These are phyloP conservation scores for Ceratocystis cacaofunesta DNA, from an alignment of 2,329 filamentous ascomycete species.

Conservation along the genomic window DNA sequence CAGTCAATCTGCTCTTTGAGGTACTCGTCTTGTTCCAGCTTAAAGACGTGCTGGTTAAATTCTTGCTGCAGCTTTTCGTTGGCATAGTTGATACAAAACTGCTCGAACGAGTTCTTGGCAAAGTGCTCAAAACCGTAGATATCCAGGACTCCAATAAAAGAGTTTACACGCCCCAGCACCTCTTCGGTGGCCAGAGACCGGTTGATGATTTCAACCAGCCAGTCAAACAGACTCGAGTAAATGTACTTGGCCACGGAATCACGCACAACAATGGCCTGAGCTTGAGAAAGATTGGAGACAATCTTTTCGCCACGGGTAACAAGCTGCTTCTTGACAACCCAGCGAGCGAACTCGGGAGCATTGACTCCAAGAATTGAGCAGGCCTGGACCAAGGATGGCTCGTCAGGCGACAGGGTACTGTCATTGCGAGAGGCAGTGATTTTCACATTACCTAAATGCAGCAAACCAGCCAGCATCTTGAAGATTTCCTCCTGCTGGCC, in stretches of 20 bases:
- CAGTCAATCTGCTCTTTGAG: slow-evolving; percentile 92
- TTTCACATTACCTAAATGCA: slow-evolving; percentile 94
- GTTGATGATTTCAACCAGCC: slow-evolving; percentile 97
- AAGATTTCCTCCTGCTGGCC: slow-evolving; percentile 73
- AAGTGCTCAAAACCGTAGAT: slow-evolving; percentile 99
- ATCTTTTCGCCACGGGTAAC: slow-evolving; percentile 96
- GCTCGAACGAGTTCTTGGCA: slow-evolving; percentile 98
- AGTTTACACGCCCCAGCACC: slow-evolving; percentile 64
- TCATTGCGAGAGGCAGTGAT: slow-evolving; percentile 83
- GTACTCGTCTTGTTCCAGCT: slow-evolving; percentile 97
- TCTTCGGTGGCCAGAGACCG: slow-evolving; percentile 75
- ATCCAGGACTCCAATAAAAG: slow-evolving; percentile 96
- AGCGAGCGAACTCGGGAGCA: slow-evolving; percentile 75
- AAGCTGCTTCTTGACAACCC: slow-evolving; percentile 98
- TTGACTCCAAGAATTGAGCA: slow-evolving; percentile 80
- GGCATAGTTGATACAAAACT: slow-evolving; percentile 99
- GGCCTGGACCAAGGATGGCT: slow-evolving; percentile 69
- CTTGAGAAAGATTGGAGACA: slow-evolving; percentile 82
- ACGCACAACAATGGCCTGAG: slow-evolving; percentile 84
- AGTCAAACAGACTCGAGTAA: slow-evolving; percentile 96
- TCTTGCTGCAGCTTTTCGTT: slow-evolving; percentile 99
- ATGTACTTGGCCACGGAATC: slow-evolving; percentile 98
- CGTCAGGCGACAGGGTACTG: slow-evolving; percentile 63
- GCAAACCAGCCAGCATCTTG: slow-evolving; percentile 71
- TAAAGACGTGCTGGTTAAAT: slow-evolving; percentile 99